These are phyloP conservation scores for Marvania coccoides DNA, from an alignment of 139 green algal genomes.

Conservation along the genomic window DNA sequence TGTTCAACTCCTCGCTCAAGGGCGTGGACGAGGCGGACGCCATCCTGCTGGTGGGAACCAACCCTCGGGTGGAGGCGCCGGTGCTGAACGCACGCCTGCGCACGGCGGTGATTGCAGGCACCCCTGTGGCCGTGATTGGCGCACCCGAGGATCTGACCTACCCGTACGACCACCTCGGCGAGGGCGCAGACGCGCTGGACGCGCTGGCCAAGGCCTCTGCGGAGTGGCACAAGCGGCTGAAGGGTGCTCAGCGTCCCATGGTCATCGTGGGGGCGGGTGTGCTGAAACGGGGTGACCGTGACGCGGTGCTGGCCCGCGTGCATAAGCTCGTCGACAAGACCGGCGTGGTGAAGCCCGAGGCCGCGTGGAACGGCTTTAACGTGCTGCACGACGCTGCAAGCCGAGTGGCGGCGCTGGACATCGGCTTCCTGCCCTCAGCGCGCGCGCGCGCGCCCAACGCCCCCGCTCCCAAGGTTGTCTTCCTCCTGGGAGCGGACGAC, in stretches of 20 bases:
- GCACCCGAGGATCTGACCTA: constrained; percentile 89
- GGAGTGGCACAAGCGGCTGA: constrained; percentile 58
- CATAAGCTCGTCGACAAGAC: constrained; percentile 39
- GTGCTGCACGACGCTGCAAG: constrained; percentile 88
- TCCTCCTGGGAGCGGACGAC: constrained; percentile 89
- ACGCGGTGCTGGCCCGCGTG: constrained; percentile 61
- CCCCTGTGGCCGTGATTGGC: constrained; percentile 15
- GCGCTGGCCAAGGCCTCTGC: constrained; percentile 39
- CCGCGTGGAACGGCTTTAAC: constrained; percentile 95
- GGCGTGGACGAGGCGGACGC: constrained; percentile 86
- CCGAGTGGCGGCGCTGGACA: constrained; percentile 84
- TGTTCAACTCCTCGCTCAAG: constrained; percentile 79
- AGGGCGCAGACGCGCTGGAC: constrained; percentile 53
- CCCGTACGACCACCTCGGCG: constrained; percentile 76
- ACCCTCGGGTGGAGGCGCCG: constrained; percentile 86
- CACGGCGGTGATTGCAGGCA: constrained; percentile 53
- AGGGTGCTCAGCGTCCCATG: constrained; percentile 64
- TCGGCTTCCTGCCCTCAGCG: constrained; percentile 82
- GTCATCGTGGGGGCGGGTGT: constrained; percentile 88
- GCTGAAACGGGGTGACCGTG: constrained; percentile 64
- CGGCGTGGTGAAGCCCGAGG: constrained; percentile 57
- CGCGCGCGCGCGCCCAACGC: constrained; percentile 14
- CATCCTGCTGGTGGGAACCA: constrained; percentile 87
- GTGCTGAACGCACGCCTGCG: constrained; percentile 91
- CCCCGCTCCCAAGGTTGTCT: constrained; percentile 78